phyloP scores from a whole-genome alignment of 1,139 yeast species.

The Geotrichum klebahnii region DNA sequence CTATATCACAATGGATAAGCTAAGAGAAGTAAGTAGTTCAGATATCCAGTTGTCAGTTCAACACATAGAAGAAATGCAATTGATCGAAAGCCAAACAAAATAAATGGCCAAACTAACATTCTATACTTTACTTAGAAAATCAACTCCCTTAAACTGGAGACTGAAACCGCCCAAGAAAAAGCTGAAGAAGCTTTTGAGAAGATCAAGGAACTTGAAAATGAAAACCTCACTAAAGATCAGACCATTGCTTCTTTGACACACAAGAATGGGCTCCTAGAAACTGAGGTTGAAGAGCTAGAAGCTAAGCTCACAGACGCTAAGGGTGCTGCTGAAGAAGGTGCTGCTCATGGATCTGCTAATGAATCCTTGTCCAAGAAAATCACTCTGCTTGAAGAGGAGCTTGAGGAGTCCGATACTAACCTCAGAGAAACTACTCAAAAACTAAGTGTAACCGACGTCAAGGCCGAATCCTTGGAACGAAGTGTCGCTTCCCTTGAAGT shows the following conservation, averaged over 20 bases:
- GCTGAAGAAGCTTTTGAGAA: constrained; percentile 79
- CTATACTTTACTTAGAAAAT: too few relatives aligned
- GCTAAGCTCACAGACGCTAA: constrained; percentile 72
- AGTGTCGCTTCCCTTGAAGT: constrained; percentile 86
- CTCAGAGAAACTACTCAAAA: constrained; percentile 91
- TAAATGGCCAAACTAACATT: too few relatives aligned
- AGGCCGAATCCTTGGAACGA: constrained; percentile 95
- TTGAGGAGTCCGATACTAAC: constrained; percentile 88
- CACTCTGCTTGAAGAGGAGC: constrained; percentile 86
- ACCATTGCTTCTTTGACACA: constrained; percentile 89
- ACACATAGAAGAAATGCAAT: too few relatives aligned
- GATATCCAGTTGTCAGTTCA: too few relatives aligned
- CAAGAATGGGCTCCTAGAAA: constrained; percentile 87
- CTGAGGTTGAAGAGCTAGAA: constrained; percentile 86
- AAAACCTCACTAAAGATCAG: constrained; percentile 85
- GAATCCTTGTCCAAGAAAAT: constrained; percentile 90
- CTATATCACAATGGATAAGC: constrained; percentile 45
- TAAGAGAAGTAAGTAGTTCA: constrained; percentile 52
- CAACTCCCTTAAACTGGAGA: constrained; percentile 85
- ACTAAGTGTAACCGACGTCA: constrained; percentile 92
- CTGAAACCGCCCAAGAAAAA: constrained; percentile 96
- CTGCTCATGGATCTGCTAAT: constrained; percentile 81
- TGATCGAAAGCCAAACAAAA: too few relatives aligned
- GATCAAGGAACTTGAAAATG: constrained; percentile 89
- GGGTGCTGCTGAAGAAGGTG: constrained; percentile 88